A percentile compares a stretch with the other conserved stretches of the same genome.
These are phyloP conservation scores for Basidiobolus meristosporus DNA, from an alignment of 371 early-diverging fungal genomes.

Conservation along the genomic window DNA sequence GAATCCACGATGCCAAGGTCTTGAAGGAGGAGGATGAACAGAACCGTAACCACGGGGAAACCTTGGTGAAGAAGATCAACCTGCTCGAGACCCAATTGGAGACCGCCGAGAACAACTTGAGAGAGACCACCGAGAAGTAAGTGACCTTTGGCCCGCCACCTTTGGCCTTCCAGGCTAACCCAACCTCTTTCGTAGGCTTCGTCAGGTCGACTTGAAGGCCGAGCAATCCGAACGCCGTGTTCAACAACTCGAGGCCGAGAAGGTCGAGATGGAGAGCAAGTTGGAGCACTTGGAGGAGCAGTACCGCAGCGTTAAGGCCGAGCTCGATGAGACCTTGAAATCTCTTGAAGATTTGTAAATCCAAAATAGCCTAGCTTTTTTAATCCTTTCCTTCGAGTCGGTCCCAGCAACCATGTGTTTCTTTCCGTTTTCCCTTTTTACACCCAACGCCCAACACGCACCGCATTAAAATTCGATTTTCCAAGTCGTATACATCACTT, in stretches of 20 bases:
- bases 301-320: too few species aligned
- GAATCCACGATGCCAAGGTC: conserved; percentile 16
- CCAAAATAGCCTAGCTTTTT: too few species aligned
- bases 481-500: too few species aligned
- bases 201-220: conserved; percentile 49
- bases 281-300: too few species aligned
- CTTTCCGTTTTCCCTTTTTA: too few species aligned
- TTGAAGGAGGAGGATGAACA: not conserved
- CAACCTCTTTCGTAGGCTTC: conserved; percentile 19
- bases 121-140: conserved; percentile 31
- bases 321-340: too few species aligned
- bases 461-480: too few species aligned
- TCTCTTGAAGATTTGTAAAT: too few species aligned
- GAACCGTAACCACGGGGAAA: conserved; percentile 33
- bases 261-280: conserved; percentile 28
- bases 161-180: not conserved
- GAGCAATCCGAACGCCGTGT: conserved; percentile 55
- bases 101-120: conserved; percentile 26
- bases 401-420: too few species aligned
- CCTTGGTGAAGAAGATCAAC: conserved; percentile 25
- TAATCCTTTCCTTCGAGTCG: too few species aligned
- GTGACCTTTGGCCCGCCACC: not conserved
- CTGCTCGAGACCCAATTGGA: conserved; percentile 26
- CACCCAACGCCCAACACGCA: too few species aligned
- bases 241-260: conserved; percentile 35